phyloP scores from a whole-genome alignment of 2,329 filamentous ascomycete species.

The Fusarium buharicum region DNA sequence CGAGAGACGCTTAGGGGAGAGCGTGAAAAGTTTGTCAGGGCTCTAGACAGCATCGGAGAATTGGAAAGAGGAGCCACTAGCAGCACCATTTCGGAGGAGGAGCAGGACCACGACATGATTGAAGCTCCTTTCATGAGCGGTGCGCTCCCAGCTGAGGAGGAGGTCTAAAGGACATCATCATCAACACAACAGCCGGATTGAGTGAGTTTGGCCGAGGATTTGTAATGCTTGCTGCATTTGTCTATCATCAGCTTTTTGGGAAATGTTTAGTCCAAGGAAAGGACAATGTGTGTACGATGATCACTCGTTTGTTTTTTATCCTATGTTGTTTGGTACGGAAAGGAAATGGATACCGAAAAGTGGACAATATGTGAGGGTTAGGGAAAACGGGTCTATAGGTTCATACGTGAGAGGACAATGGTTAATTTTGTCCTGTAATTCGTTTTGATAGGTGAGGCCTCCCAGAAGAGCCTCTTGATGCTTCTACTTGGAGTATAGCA shows the following conservation, averaged over 20 bases:
- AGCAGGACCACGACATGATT: conserved; percentile 22
- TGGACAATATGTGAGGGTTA: neutral
- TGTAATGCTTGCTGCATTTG: neutral
- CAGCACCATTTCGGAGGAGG: conserved; percentile 30
- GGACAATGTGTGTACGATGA: neutral
- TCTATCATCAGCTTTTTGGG: neutral
- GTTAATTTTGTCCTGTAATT: neutral
- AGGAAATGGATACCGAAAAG: conserved; percentile 19
- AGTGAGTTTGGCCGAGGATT: neutral
- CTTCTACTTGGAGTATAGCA: neutral
- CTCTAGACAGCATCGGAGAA: conserved; percentile 57
- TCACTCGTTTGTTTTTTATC: conserved; percentile 7
- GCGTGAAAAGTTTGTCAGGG: conserved; percentile 58
- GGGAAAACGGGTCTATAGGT: neutral
- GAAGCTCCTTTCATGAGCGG: conserved; percentile 37
- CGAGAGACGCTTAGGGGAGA: conserved; percentile 57
- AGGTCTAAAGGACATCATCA: conserved; percentile 20
- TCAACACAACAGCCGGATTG: neutral
- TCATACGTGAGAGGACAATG: neutral
- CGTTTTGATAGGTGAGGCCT: conserved; percentile 2
- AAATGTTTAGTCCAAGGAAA: neutral
- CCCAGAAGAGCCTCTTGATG: neutral
- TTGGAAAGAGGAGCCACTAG: conserved; percentile 52
- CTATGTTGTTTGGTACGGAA: conserved; percentile 1
- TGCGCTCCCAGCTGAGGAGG: conserved; percentile 40